Evolutionary conservation across 257 asterid genomes (phyloP).

Genomic region (Solanum tarijense): DNA sequence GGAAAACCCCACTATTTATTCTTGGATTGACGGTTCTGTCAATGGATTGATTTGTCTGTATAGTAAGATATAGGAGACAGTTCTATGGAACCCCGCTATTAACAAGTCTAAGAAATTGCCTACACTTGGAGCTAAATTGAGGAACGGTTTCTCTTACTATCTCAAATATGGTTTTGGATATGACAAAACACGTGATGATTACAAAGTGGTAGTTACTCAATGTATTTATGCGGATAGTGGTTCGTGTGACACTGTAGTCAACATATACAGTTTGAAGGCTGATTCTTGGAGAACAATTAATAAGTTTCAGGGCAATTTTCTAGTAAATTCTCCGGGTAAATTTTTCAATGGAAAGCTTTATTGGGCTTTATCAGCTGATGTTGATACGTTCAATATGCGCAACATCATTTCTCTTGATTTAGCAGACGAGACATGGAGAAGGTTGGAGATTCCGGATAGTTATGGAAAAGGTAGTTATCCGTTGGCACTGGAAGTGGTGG

Average conservation of each 20-base stretch:
- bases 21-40: background rate
- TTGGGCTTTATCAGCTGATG: background rate
- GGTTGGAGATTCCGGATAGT: background rate
- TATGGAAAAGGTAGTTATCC: background rate
- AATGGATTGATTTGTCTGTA: background rate
- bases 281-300: background rate
- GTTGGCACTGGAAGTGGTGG: background rate
- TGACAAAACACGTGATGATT: background rate
- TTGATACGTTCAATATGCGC: background rate
- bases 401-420: background rate
- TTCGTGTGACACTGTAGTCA: background rate
- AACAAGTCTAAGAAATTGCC: background rate
- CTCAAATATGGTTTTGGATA: background rate
- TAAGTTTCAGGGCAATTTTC: background rate
- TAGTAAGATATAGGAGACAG: background rate
- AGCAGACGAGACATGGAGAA: background rate
- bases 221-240: background rate
- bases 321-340: background rate
- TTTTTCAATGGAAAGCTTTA: background rate
- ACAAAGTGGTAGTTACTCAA: background rate
- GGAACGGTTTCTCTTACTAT: background rate
- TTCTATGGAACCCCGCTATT: background rate
- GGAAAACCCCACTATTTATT: background rate
- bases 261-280: background rate
- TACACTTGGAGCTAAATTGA: background rate